Conservation (phyloP, 257 asterid genomes). For the Lithospermum erythrorhizon region DNA sequence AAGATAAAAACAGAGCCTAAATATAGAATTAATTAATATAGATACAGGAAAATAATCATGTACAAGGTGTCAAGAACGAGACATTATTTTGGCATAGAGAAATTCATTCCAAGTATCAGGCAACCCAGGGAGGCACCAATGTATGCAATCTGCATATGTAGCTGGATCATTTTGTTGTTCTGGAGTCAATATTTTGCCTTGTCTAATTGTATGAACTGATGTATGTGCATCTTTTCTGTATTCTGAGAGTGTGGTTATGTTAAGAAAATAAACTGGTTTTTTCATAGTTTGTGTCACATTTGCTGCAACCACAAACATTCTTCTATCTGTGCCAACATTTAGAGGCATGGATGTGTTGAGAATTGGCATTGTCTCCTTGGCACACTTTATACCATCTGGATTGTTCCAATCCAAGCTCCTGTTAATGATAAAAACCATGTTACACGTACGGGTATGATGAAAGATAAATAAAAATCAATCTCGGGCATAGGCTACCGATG, state of each 20-base stretch:
- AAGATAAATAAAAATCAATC: no score
- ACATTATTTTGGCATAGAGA: conserved; percentile 24
- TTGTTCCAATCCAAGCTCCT: conserved; percentile 88
- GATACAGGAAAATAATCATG: no score
- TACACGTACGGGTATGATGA: no score
- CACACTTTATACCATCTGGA: conserved; percentile 69
- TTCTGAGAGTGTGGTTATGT: conserved; percentile 55
- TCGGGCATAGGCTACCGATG: no score
- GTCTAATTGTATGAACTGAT: conserved; percentile 61
- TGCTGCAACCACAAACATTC: conserved; percentile 31
- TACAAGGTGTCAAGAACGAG: conserved; percentile 17
- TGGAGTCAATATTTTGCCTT: conserved; percentile 47
- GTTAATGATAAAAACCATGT: not conserved
- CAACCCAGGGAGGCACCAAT: conserved; percentile 81
- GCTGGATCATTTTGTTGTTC: conserved; percentile 58
- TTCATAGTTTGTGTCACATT: conserved; percentile 47
- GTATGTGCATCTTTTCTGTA: conserved; percentile 78
- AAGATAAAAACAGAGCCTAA: no score
- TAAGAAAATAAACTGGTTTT: conserved; percentile 36
- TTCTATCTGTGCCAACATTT: conserved; percentile 52
- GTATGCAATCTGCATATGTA: conserved; percentile 64
- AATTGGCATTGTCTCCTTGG: conserved; percentile 50
- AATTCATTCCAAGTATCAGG: conserved; percentile 80
- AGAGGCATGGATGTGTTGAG: conserved; percentile 50
- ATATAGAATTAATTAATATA: no score